A percentile compares a stretch with the other conserved stretches of the same genome.
phyloP scores from a whole-genome alignment of 176 grass and related monocot genomes.

The Saccharum officinarum region DNA sequence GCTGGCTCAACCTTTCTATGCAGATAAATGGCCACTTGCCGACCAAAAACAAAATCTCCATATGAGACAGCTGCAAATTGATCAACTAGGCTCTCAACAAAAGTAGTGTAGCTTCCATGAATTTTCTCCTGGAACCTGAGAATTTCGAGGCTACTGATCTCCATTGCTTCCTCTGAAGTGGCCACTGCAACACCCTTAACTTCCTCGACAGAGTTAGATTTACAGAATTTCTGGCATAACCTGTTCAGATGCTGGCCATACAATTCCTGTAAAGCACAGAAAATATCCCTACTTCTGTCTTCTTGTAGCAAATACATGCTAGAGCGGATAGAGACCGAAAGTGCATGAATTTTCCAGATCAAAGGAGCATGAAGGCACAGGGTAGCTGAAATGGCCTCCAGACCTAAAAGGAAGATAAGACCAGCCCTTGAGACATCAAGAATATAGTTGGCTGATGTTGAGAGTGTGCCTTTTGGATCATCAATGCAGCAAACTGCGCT shows the following conservation, averaged over 20 bases:
- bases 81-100: conserved; percentile 71
- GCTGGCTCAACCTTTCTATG: conserved; percentile 61
- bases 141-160: conserved; percentile 32
- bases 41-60: conserved; percentile 76
- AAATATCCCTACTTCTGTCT: conserved; percentile 74
- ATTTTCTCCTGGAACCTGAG: conserved; percentile 83
- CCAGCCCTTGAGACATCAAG: conserved; percentile 66
- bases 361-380: conserved; percentile 54
- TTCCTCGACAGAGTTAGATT: conserved; percentile 18
- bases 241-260: conserved; percentile 57
- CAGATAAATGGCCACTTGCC: conserved; percentile 91
- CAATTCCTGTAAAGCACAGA: conserved; percentile 79
- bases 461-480: conserved; percentile 48
- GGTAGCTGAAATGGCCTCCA: conserved; percentile 66
- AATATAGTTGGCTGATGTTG: conserved; percentile 35
- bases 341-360: conserved; percentile 92
- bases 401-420: conserved; percentile 77
- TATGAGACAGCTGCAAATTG: conserved; percentile 87
- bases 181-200: conserved; percentile 3
- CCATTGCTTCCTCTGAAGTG: conserved; percentile 25
- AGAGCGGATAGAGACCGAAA: conserved; percentile 64
- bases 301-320: conserved; percentile 79
- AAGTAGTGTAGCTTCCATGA: conserved; percentile 89
- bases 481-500: conserved; percentile 71
- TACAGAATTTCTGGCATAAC: conserved; percentile 32